Evolutionary conservation across 2,329 filamentous ascomycete species (phyloP).

Genomic region (Talaromyces sp.): DNA sequence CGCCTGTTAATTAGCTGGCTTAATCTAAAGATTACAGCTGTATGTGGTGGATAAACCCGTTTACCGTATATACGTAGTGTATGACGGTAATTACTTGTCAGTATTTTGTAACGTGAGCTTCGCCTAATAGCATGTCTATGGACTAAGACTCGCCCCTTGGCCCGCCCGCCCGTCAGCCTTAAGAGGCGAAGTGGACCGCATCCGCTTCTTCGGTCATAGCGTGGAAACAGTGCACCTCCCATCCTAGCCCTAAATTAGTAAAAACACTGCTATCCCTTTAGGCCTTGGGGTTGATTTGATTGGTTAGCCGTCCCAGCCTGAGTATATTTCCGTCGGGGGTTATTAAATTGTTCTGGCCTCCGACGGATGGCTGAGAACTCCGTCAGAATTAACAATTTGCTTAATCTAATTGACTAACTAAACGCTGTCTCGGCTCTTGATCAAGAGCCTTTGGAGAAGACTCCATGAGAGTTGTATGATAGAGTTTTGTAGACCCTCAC

Average conservation of each 20-base stretch:
- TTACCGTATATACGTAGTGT: not conserved
- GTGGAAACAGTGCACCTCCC: not conserved
- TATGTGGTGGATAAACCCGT: not conserved
- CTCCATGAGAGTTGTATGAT: not conserved
- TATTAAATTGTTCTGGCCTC: not conserved
- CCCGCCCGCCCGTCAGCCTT: conserved; percentile 32
- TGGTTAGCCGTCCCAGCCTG: not conserved
- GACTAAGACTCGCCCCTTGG: conserved; percentile 4
- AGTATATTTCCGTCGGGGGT: not conserved
- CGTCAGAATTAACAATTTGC: not conserved
- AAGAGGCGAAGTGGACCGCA: conserved; percentile 29
- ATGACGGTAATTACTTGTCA: not conserved
- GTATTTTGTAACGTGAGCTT: not conserved
- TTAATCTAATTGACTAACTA: not conserved
- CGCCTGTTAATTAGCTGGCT: not conserved
- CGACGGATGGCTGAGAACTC: not conserved
- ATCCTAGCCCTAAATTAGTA: not conserved
- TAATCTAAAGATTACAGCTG: not conserved
- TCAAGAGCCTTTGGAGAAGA: not conserved
- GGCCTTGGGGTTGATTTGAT: not conserved
- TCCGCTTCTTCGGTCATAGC: not conserved
- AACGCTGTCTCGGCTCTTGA: not conserved
- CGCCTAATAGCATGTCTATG: not conserved
- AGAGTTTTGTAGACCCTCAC: not conserved
- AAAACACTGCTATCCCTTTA: not conserved